Evolutionary conservation across 306 rosid genomes (phyloP).

Genomic region (Amphicarpaea edgeworthii): DNA sequence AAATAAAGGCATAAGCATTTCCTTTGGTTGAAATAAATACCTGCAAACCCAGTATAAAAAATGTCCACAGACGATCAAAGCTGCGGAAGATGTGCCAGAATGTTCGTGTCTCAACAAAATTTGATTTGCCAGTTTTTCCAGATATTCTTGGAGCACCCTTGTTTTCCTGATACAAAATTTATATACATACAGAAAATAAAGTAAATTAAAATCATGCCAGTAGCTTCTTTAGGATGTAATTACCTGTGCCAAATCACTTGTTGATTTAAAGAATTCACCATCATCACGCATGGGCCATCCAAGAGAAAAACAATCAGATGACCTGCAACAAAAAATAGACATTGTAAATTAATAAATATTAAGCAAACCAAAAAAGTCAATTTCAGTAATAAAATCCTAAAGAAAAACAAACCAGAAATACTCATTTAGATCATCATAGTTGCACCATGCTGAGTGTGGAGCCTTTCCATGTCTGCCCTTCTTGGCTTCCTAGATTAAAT

Average conservation of each 20-base stretch:
- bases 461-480: slow-evolving; percentile 80
- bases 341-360: slow-evolving; percentile 22
- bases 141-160: slow-evolving; percentile 63
- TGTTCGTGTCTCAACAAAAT: slow-evolving; percentile 87
- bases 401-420: slow-evolving; percentile 85
- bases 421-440: slow-evolving; percentile 95
- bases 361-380: slow-evolving; percentile 43
- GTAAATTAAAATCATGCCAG: slow-evolving; percentile 29
- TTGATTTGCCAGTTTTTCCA: slow-evolving; percentile 78
- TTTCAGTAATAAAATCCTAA: slow-evolving; percentile 39
- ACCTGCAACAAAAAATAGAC: slow-evolving; percentile 58
- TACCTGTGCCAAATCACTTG: slow-evolving; percentile 68
- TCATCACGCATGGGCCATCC: slow-evolving; percentile 99
- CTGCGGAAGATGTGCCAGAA: slow-evolving; percentile 96
- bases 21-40: slow-evolving; percentile 56
- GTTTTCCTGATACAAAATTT: slow-evolving; percentile 63
- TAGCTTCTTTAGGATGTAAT: slow-evolving; percentile 38
- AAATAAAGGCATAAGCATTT: slow-evolving; percentile 32
- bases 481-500: slow-evolving; percentile 69
- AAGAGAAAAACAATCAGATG: slow-evolving; percentile 91
- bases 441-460: slow-evolving; percentile 89
- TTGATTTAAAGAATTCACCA: slow-evolving; percentile 90
- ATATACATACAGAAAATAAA: slow-evolving; percentile 28
- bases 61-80: slow-evolving; percentile 97
- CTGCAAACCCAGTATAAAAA: slow-evolving; percentile 87